A percentile compares a stretch with the other conserved stretches of the same genome.
phyloP scores from a whole-genome alignment of 2,329 filamentous ascomycete species.

The Fusarium penzigii region DNA sequence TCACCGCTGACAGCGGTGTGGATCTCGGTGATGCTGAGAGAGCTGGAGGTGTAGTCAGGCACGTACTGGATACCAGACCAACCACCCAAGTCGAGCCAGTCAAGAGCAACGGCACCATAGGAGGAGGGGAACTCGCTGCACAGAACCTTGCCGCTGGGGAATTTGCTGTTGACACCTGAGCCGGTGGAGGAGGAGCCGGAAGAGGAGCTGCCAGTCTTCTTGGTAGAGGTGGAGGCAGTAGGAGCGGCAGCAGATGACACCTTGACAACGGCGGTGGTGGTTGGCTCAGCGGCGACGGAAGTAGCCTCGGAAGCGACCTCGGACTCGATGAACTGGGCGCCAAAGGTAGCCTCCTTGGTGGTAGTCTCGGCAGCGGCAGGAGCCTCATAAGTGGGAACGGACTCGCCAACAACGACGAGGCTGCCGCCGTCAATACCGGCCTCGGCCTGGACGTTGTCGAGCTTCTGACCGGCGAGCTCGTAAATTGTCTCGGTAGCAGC shows the following conservation, averaged over 20 bases:
- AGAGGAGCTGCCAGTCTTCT: constrained; percentile 24
- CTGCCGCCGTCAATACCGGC: constrained; percentile 70
- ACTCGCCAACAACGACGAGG: constrained; percentile 66
- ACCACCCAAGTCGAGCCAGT: constrained; percentile 69
- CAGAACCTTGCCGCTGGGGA: constrained; percentile 72
- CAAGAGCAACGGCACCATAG: constrained; percentile 75
- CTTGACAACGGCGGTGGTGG: constrained; percentile 27
- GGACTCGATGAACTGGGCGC: constrained; percentile 54
- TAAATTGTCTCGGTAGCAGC: constrained; percentile 70
- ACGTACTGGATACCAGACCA: constrained; percentile 78
- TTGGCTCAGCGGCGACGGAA: constrained; percentile 29
- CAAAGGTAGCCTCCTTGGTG: constrained; percentile 37
- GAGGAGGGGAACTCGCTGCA: constrained; percentile 75
- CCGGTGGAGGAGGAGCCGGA: constrained; percentile 22
- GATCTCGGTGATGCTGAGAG: constrained; percentile 63
- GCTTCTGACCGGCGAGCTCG: constrained; percentile 63
- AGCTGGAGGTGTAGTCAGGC: constrained; percentile 50
- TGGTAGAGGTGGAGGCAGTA: constrained; percentile 28
- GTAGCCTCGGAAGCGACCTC: constrained; percentile 28
- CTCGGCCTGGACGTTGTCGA: constrained; percentile 67
- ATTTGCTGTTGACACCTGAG: constrained; percentile 63
- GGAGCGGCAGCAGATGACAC: constrained; percentile 15
- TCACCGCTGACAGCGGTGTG: constrained; percentile 62
- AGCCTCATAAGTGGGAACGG: constrained; percentile 53
- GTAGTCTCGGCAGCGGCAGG: constrained; percentile 41